Conservation (phyloP, 179 eudicot genomes). For the Drosera spatulata region DNA sequence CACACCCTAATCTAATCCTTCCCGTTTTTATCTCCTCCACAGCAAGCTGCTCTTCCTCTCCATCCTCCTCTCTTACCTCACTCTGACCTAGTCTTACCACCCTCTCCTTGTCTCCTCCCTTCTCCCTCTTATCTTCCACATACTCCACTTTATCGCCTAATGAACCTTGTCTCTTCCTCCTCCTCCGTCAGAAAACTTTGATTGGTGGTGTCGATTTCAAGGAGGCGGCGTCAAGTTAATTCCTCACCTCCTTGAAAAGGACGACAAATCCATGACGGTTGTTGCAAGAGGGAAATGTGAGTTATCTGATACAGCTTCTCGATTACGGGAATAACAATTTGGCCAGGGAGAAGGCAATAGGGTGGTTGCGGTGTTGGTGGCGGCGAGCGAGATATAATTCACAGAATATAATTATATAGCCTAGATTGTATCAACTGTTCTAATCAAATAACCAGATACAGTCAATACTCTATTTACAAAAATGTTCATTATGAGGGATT, state of each 20-base stretch:
- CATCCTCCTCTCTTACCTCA: too few species aligned
- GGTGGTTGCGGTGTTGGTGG: conserved; percentile 23
- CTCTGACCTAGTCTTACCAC: conserved; percentile 23
- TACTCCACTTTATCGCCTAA: conserved; percentile 15
- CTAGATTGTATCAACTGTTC: too few species aligned
- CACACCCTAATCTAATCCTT: too few species aligned
- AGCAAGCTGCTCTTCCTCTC: too few species aligned
- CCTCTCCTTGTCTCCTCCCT: conserved; percentile 32
- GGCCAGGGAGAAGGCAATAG: conserved; percentile 30
- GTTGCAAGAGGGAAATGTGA: conserved; percentile 36
- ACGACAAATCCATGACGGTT: conserved; percentile 20
- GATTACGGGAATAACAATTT: conserved; percentile 17
- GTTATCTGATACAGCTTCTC: conserved; percentile 27
- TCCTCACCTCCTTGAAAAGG: conserved; percentile 27
- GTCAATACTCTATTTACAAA: too few species aligned
- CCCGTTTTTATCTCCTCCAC: too few species aligned
- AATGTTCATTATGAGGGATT: too few species aligned
- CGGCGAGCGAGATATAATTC: conserved; percentile 15
- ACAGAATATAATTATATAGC: too few species aligned
- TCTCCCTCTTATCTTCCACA: conserved; percentile 37
- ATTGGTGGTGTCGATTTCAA: conserved; percentile 49
- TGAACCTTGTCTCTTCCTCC: conserved; percentile 17
- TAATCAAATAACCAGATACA: too few species aligned
- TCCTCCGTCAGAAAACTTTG: conserved; percentile 30
- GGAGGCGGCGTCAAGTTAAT: conserved; percentile 39